Conservation (phyloP, 1,284 basidiomycete genomes). For the Cystobasidium pallidum region DNA sequence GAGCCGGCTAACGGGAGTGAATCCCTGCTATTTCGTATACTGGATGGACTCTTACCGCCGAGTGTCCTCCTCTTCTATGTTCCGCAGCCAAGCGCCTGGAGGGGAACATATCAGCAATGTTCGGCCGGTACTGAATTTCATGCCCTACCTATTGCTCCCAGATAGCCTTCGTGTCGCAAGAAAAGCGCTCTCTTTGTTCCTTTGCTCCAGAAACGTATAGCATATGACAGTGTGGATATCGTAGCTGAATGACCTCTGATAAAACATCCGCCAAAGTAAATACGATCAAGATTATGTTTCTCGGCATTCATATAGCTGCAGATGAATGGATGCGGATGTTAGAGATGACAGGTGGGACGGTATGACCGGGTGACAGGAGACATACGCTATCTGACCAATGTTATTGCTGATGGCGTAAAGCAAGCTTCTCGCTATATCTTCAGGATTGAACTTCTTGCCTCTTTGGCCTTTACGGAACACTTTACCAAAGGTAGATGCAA, state of each 20-base stretch:
- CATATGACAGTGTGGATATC: slow-evolving; percentile 95
- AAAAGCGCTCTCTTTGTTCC: slow-evolving; percentile 96
- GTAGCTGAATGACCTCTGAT: slow-evolving; percentile 97
- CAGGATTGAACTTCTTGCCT: slow-evolving; percentile 77
- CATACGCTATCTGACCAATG: slow-evolving; percentile 96
- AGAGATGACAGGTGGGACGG: neutral
- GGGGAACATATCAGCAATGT: slow-evolving; percentile 6
- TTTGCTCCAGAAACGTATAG: slow-evolving; percentile 99
- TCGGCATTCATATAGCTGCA: slow-evolving; percentile 98
- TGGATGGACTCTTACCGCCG: neutral
- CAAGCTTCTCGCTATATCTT: slow-evolving; percentile 92
- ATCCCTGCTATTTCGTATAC: no score
- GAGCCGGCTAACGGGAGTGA: no score
- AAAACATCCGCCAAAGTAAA: slow-evolving; percentile 99
- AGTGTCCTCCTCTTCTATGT: slow-evolving; percentile 63
- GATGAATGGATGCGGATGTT: no score
- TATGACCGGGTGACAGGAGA: no score
- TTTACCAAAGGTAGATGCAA: slow-evolving; percentile 97
- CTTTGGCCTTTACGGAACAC: slow-evolving; percentile 82
- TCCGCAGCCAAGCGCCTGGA: slow-evolving; percentile 95
- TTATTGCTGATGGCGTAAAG: slow-evolving; percentile 98
- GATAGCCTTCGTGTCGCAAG: slow-evolving; percentile 95
- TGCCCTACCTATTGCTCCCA: slow-evolving; percentile 65
- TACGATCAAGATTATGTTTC: slow-evolving; percentile 94
- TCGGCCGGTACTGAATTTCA: slow-evolving; percentile 49